A percentile compares a stretch with the other conserved stretches of the same genome.
Evolutionary conservation across 2,329 filamentous ascomycete genomes (phyloP).

Genomic region (Alternaria sp.): DNA sequence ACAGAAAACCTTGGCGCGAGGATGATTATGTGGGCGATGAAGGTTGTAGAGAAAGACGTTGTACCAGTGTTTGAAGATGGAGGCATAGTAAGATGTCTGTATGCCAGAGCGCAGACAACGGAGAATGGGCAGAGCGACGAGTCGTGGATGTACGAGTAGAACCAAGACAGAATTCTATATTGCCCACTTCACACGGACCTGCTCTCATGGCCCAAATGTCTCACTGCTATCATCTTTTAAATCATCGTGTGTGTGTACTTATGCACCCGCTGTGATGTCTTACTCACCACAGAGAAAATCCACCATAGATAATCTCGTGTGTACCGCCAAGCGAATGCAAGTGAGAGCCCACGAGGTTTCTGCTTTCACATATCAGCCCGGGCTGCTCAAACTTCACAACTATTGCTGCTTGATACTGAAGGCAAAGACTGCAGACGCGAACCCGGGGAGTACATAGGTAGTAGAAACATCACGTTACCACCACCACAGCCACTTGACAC

Average conservation of each 20-base stretch:
- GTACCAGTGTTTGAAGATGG: slow-evolving; percentile 14
- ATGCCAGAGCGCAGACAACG: not conserved
- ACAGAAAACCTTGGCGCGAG: slow-evolving; percentile 25
- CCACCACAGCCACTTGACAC: too few relatives aligned
- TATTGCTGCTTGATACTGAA: too few relatives aligned
- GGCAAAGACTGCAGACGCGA: too few relatives aligned
- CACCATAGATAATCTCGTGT: too few relatives aligned
- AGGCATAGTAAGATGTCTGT: slow-evolving; percentile 16
- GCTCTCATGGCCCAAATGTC: not conserved
- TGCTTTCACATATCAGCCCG: too few relatives aligned
- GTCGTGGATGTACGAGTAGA: slow-evolving; percentile 20
- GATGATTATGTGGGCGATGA: slow-evolving; percentile 34
- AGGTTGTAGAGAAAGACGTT: slow-evolving; percentile 24
- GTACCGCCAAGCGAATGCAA: too few relatives aligned
- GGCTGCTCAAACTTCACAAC: too few relatives aligned
- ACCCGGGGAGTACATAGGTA: too few relatives aligned
- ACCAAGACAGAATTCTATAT: not conserved
- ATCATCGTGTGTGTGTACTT: not conserved
- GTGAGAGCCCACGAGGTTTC: too few relatives aligned
- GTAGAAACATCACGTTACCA: too few relatives aligned
- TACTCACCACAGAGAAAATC: too few relatives aligned
- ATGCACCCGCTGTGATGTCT: not conserved
- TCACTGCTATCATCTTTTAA: not conserved
- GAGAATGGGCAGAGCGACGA: not conserved
- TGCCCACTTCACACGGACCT: rapidly evolving